These are phyloP conservation scores for Fusarium sulawesiense DNA, from an alignment of 2,329 filamentous ascomycete species.

Conservation along the genomic window DNA sequence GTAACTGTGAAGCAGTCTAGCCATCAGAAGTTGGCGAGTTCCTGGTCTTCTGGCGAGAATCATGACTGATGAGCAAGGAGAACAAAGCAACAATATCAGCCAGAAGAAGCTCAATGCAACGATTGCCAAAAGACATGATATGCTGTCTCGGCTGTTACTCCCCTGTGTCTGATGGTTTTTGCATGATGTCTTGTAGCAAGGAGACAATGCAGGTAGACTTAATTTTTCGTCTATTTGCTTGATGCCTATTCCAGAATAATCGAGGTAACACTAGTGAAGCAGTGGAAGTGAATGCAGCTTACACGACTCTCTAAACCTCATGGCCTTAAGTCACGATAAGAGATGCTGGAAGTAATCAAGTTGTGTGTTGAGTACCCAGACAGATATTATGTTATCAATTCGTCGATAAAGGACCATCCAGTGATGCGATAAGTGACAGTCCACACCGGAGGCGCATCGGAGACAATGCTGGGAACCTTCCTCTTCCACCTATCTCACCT, in stretches of 20 bases:
- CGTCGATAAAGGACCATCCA: neutral
- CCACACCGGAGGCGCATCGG: neutral
- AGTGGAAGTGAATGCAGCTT: neutral
- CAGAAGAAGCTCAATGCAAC: neutral
- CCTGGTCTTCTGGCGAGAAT: neutral
- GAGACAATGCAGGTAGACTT: neutral
- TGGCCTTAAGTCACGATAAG: neutral
- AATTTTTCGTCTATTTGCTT: neutral
- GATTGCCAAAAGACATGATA: neutral
- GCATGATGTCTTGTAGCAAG: neutral
- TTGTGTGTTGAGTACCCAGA: neutral
- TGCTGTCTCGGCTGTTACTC: neutral
- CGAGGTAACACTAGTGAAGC: neutral
- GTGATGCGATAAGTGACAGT: neutral
- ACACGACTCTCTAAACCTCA: neutral
- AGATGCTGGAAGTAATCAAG: neutral
- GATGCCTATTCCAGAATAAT: neutral
- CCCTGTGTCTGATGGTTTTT: neutral
- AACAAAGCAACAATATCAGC: neutral
- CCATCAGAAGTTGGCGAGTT: neutral
- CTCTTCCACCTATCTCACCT: conserved; percentile 16
- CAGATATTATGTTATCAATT: neutral
- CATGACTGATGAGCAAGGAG: neutral
- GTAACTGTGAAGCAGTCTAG: neutral
- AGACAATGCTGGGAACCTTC: conserved; percentile 11